These are phyloP conservation scores for Aspergillus neotritici DNA, from an alignment of 2,329 filamentous ascomycete genomes.

Conservation along the genomic window DNA sequence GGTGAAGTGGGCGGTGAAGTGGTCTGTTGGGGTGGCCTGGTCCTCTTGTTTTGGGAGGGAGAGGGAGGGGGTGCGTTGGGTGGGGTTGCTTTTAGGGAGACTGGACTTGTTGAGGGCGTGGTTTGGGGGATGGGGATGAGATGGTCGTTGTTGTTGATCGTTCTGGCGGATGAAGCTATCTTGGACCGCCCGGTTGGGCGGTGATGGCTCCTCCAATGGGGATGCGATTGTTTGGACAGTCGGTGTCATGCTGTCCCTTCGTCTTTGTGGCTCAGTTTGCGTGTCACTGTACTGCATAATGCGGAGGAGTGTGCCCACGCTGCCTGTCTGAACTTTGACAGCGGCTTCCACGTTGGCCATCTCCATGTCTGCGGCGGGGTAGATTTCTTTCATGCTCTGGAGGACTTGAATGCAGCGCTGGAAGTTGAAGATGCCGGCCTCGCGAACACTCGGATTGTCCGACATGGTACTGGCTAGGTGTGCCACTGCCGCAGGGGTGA, in stretches of 20 bases:
- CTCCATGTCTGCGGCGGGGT: constrained; percentile 77
- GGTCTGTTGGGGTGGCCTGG: constrained; percentile 16
- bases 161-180: too few relatives aligned
- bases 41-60: constrained; percentile 5
- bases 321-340: constrained; percentile 25
- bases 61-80: not conserved
- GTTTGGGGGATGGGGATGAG: not conserved
- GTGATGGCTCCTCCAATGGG: not conserved
- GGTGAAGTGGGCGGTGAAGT: constrained; percentile 22
- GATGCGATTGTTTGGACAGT: constrained; percentile 7
- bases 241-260: constrained; percentile 15
- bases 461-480: constrained; percentile 83
- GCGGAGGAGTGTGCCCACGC: constrained; percentile 24
- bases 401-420: constrained; percentile 81
- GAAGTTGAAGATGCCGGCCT: constrained; percentile 68
- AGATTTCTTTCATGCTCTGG: constrained; percentile 74
- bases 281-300: constrained; percentile 28
- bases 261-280: not conserved
- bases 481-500: constrained; percentile 81
- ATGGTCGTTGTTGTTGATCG: too few relatives aligned
- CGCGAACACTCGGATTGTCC: constrained; percentile 61
- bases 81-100: constrained; percentile 2
- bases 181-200: not conserved
- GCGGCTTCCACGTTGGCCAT: constrained; percentile 32
- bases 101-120: not conserved